Base-by-base conservation (phyloP, 1,139 yeast genomes). In the Lodderomyces orthopsilosis region DNA sequence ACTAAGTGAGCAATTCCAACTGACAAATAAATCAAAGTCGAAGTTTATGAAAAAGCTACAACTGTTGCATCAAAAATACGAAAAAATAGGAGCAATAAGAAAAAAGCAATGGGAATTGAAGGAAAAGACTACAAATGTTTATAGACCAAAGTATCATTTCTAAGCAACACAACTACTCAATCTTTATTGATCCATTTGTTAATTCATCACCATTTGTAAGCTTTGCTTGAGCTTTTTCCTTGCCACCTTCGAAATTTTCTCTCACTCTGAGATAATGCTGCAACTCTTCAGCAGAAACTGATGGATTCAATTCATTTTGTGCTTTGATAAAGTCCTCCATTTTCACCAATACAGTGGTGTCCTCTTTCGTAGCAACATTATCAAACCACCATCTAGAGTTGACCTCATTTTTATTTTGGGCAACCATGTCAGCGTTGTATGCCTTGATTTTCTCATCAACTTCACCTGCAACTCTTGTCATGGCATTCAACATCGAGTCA, bases 301-400 rank as follows among this genome's bases (percentile, higher is more conserved):
- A 83, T 1, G 98, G 96, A 18, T 78, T 74, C 52, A 91, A 72
- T 46, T 83, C 89, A 12, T 68, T 61, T 51, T 80, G 82, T 0
- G 98, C 93, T 57, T 80, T 85, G 14, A 69, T 67, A 59, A 93
- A 91, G 59, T 93, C 98, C 28, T 70, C 79, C 68, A 75, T 75
- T 22, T 70, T 69, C 1, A 93, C 97, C 35, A 70, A 61, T 1
- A 90, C 97, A 10, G 73, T 73, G 9, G 77, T 74, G 57, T 93
- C 98, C 0, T 74, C 76, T 3, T 73, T 69, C 0, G 77, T 75
- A 1, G 96, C 94, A 9, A 79, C 74, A 52, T 86, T 83, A 54
- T 91, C 97, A 63, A 93, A 91, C 96, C 97, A 93, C 81, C 91
- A 85, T 46, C 95, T 72, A 0, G 88, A 77, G 7, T 86, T 80